Evolutionary conservation across 2,329 filamentous ascomycete genomes (phyloP), one percentile per base, ranked within the genome.

Genomic region (Chalaropsis thielavioides): DNA sequence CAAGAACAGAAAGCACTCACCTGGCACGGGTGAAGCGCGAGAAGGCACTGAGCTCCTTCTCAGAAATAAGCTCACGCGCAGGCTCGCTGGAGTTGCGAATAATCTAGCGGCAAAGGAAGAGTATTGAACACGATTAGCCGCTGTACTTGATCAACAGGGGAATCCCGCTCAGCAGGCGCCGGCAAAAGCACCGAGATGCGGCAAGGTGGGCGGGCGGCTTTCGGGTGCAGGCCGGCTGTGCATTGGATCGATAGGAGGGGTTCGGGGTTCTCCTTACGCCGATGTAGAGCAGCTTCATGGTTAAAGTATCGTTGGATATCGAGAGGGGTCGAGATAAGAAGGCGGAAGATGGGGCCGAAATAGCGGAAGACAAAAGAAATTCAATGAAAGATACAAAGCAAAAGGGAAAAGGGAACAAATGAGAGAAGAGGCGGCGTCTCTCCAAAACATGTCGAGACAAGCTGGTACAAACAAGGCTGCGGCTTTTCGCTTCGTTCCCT

Each of bases 251-350:
- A 19, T 40, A 11, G 61, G 17, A 22, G 40, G 24, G 43, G n/a
- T 46, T 58, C 40, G n/a, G 38, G 43, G 19, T 43, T 64, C 62
- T 67, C 59, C 66, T 69, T 85, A 94, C 90, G 71, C 89, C 90
- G 73, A 95, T 90, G 77, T 94, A 94, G 76, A 88, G 82, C 75
- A 94, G 79, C 84, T 92, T 92, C 89, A 92, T 92, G 73, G 71
- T 85, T 76, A 62, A 22, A 19, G 60, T 27, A 54, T 67, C 13
- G 38, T 54, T 49, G 17, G 44, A 13, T 15, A 41, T n/a, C 24
- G 46, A 46, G 43, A 62, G 4, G 11, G 38, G 19, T 64, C 8
- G 51, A 35, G 38, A 60, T 11, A 49, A 17, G 49, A 65, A 60
- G 40, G 15, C 40, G 15, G 40, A 24, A 43, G 13, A 27, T 24